A percentile compares a stretch with the other conserved stretches of the same genome.
Conservation (phyloP, 495 filamentous ascomycete genomes). For the Letharia columbiana region DNA sequence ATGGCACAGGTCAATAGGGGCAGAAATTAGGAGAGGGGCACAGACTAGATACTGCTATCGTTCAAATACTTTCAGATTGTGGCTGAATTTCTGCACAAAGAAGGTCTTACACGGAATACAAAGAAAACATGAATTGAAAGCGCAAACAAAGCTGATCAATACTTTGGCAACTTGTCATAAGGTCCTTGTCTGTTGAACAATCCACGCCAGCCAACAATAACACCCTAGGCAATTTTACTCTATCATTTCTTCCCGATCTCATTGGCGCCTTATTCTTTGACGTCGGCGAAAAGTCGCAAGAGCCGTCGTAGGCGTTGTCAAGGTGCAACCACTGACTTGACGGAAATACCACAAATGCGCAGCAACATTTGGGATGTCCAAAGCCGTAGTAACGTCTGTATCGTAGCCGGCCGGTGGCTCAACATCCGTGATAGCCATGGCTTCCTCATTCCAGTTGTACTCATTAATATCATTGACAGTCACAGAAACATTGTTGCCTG, state of each 20-base stretch:
- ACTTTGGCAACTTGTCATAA: too few species aligned
- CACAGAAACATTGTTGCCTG: not conserved
- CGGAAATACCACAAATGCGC: constrained; percentile 4
- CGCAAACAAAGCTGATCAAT: too few species aligned
- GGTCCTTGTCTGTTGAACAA: not conserved
- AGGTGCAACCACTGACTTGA: not conserved
- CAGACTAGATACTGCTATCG: too few species aligned
- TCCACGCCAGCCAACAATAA: not conserved
- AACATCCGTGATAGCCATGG: not conserved
- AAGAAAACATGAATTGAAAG: too few species aligned
- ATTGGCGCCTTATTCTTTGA: not conserved
- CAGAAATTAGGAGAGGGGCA: too few species aligned
- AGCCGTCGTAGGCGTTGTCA: not conserved
- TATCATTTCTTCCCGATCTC: not conserved
- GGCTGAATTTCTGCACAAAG: too few species aligned
- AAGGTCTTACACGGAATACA: too few species aligned
- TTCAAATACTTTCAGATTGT: too few species aligned
- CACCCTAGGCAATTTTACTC: too few species aligned
- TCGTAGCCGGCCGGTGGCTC: not conserved
- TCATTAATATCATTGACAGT: not conserved
- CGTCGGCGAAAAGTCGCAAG: not conserved
- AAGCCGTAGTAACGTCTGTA: not conserved
- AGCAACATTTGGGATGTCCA: not conserved
- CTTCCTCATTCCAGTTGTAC: not conserved
- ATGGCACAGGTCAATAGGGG: too few species aligned